Evolutionary conservation across 2,329 filamentous ascomycete species (phyloP).

Genomic region (Pezicula neosporulosa): DNA sequence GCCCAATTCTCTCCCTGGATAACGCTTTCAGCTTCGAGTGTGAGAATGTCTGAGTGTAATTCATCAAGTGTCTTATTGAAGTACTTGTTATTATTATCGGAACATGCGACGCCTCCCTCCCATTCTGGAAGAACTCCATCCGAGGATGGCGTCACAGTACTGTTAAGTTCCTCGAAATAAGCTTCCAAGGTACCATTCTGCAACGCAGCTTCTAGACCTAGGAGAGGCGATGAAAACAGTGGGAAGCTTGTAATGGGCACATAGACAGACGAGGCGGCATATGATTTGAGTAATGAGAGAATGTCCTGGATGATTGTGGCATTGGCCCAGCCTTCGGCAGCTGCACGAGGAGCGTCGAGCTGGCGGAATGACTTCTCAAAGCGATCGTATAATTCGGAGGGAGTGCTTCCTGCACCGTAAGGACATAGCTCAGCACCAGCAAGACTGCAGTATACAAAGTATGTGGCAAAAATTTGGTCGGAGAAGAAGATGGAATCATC

Average conservation of each 20-base stretch:
- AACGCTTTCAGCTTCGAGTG: constrained; percentile 30
- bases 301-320: constrained; percentile 6
- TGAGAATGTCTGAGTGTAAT: constrained; percentile 5
- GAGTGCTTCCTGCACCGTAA: constrained; percentile 17
- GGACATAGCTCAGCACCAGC: constrained; percentile 28
- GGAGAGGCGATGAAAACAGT: not conserved
- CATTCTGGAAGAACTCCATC: not conserved
- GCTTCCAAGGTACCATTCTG: not conserved
- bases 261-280: not conserved
- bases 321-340: constrained; percentile 14
- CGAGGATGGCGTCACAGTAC: not conserved
- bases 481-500: constrained; percentile 27
- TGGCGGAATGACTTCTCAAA: constrained; percentile 13
- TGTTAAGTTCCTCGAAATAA: not conserved
- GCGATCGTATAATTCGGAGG: constrained; percentile 16
- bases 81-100: not conserved
- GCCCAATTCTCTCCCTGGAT: constrained; percentile 39
- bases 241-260: not conserved
- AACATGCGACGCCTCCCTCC: not conserved
- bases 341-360: constrained; percentile 9
- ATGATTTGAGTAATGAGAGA: not conserved
- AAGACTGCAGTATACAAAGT: constrained; percentile 22
- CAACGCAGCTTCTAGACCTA: not conserved
- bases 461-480: constrained; percentile 18
- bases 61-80: constrained; percentile 8